Base-by-base conservation (phyloP, 2,329 filamentous ascomycete genomes). In the Knufia petricola region DNA sequence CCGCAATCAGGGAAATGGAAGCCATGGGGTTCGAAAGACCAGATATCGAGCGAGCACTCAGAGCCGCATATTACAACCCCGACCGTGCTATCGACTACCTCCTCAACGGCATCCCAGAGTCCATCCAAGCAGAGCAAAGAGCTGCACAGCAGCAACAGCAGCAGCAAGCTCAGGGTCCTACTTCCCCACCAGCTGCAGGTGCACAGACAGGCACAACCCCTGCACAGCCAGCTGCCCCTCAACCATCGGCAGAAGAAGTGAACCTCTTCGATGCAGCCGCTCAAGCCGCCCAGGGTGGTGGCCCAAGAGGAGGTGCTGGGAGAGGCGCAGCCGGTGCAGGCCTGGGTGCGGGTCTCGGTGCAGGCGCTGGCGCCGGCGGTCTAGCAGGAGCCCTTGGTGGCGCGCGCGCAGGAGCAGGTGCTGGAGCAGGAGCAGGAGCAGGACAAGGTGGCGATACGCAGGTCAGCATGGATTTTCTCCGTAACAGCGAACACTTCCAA, bases 41-140 rank as follows among this genome's bases (percentile, higher is more conserved):
- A 46, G 85, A 94, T 63, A 95, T 95, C 58, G 88, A 95, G 59
- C 80, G 84, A 41, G 92, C 92, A 45, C 92, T 98, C 84, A 85
- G 90, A 62, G 92, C 92, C 55, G 92, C 92, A 12, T 98, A 87
- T 69, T 94, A 85, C 76, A 98, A 98, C 71, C 88, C 90, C 12
- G 90, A 96, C 66, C 87, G 92, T 60, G 92, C 92, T 47, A 90
- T 98, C 49, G 92, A 98, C 67, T 98, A 98, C 63, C 79, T 98
- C 10, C 66, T 98, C 63, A 95, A 71, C 58, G 92, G 92, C 46
- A 96, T 98, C 53, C 92, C 92, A 44, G 89, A 94, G 50, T 84
- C 80, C 62, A 74, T 89, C 47, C 78, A 83, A 61, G 81, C 85
- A 64, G 81, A 88, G 61, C 81, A 85, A 62, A 74, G 77, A 62